These are phyloP conservation scores for Podospora sp. DNA, from an alignment of 495 filamentous ascomycete genomes.

Conservation along the genomic window DNA sequence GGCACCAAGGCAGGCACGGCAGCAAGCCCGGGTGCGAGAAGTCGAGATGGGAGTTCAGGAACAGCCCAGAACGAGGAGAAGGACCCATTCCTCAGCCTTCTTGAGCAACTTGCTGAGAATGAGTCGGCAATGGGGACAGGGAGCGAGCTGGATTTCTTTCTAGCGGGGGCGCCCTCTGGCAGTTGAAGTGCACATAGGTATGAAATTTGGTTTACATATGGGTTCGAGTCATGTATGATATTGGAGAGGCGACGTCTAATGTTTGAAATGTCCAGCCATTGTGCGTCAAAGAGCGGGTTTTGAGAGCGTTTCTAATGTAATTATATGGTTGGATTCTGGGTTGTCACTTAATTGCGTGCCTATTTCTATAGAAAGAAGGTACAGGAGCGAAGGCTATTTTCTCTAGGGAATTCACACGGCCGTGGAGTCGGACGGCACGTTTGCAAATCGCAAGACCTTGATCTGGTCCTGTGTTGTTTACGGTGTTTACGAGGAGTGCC, in stretches of 20 bases:
- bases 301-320: too few species aligned
- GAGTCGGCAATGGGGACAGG: slow-evolving; percentile 58
- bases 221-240: slow-evolving; percentile 2
- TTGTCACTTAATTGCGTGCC: too few species aligned
- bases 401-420: too few species aligned
- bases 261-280: too few species aligned
- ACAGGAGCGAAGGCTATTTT: too few species aligned
- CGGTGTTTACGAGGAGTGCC: too few species aligned
- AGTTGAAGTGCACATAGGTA: not conserved
- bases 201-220: slow-evolving; percentile 17
- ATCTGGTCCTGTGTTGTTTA: too few species aligned
- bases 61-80: slow-evolving; percentile 57
- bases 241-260: not conserved
- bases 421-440: too few species aligned
- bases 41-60: slow-evolving; percentile 43
- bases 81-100: slow-evolving; percentile 75
- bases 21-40: slow-evolving; percentile 44
- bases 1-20: slow-evolving; percentile 25
- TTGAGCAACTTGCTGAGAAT: slow-evolving; percentile 81
- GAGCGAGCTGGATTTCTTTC: slow-evolving; percentile 67
- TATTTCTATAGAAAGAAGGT: too few species aligned
- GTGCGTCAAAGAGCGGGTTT: too few species aligned
- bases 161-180: slow-evolving; percentile 35
- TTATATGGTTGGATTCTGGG: too few species aligned
- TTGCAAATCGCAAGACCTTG: too few species aligned